phyloP scores from a whole-genome alignment of 1,139 yeast genomes.

The Pichia sp. region DNA sequence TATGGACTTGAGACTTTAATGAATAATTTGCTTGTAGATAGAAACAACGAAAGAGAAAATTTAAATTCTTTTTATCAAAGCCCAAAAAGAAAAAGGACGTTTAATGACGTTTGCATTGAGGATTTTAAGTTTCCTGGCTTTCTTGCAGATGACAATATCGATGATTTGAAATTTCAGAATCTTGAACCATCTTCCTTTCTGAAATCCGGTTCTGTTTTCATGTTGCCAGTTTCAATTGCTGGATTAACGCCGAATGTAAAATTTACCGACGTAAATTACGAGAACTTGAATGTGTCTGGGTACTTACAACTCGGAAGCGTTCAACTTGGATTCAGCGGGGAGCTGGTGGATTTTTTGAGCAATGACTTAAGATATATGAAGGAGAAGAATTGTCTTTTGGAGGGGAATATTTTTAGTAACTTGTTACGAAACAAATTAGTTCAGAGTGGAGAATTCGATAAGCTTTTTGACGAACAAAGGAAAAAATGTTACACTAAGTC shows the following conservation, averaged over 20 bases:
- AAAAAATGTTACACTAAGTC: constrained; percentile 8
- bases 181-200: constrained; percentile 15
- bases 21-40: constrained; percentile 18
- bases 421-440: constrained; percentile 18
- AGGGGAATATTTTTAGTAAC: constrained; percentile 23
- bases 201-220: constrained; percentile 18
- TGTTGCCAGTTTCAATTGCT: constrained; percentile 8
- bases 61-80: neutral
- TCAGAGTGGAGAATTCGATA: constrained; percentile 3
- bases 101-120: constrained; percentile 8
- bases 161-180: neutral
- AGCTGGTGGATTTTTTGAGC: constrained; percentile 20
- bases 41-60: constrained; percentile 6
- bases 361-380: constrained; percentile 18
- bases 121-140: neutral
- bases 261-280: constrained; percentile 15
- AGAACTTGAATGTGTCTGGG: constrained; percentile 13
- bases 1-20: constrained; percentile 18
- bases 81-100: constrained; percentile 5
- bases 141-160: too few relatives aligned
- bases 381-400: constrained; percentile 16
- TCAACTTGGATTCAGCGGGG: constrained; percentile 19
- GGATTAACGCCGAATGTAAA: constrained; percentile 12
- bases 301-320: constrained; percentile 15
- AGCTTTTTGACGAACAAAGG: constrained; percentile 7